Evolutionary conservation across 306 rosid genomes (phyloP), one percentile per base, ranked within the genome.

Genomic region (Senna siamea): DNA sequence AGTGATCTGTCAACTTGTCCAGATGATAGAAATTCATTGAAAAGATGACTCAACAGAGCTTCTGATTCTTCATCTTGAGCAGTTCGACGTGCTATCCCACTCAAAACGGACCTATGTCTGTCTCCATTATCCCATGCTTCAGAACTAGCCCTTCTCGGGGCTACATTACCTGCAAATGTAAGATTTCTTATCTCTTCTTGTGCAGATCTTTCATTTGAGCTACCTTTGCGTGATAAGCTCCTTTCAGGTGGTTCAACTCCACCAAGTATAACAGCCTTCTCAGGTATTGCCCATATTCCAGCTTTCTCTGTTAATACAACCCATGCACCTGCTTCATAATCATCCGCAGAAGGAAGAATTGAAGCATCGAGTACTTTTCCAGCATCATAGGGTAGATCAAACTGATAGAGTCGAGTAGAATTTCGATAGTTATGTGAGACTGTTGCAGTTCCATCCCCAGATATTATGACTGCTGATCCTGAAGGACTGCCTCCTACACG

Each of bases 311-410:
- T 94, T 62, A 94, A 78, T 57, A 94, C 86, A 80, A 94, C 93
- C 98, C 98, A 94, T 14, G 98, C 89, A 51, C 97, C 98, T 81
- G 87, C 97, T 85, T 87, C 97, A 70, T 78, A 80, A 69, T 87
- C 92, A 85, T 91, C 95, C 18, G 89, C 80, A 44, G 91, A 85
- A 44, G 94, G 94, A 82, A 94, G 94, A 72, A 91, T 72, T 69
- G 98, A 94, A 79, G 97, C 98, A 85, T 94, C 98, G 73, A 94
- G 70, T 37, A 89, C 98, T 89, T 94, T 94, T 73, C 98, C 98
- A 69, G 97, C 98, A 52, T 94, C 98, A 75, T 91, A 88, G 67
- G 98, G 98, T 57, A 94, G 84, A 81, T 94, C 98, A 87, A 94
- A 94, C 70, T 91, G 92, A 82, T 94, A 94, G 18, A 94, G 97